Evolutionary conservation across 768 basidiomycete species (phyloP).

Genomic region (Termitomyces eurrhizus): DNA sequence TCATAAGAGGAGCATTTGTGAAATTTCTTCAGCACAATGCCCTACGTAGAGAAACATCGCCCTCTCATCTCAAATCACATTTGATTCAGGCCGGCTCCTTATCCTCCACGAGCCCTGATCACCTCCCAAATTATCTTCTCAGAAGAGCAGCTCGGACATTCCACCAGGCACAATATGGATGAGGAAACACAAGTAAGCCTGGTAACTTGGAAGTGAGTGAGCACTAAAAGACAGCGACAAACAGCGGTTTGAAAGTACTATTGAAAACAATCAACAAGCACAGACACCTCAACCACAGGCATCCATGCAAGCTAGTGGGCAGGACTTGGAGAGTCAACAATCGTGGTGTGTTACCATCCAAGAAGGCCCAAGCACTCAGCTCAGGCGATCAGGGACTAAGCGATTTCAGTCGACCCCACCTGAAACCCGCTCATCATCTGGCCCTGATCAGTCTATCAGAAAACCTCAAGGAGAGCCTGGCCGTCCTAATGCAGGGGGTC

Average conservation of each 20-base stretch:
- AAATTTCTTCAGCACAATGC: not conserved
- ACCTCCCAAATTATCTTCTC: not conserved
- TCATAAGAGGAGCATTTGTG: too few species aligned
- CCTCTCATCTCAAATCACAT: not conserved
- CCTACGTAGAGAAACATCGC: not conserved
- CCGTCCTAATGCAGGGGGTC: not conserved
- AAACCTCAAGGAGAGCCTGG: not conserved
- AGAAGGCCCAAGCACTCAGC: not conserved
- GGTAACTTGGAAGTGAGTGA: too few species aligned
- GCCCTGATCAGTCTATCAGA: not conserved
- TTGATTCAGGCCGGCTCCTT: not conserved
- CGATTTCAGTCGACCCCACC: not conserved
- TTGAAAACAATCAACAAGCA: too few species aligned
- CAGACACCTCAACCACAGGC: too few species aligned
- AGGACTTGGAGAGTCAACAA: too few species aligned
- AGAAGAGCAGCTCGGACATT: not conserved
- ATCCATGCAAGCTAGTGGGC: too few species aligned
- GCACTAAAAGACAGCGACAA: too few species aligned
- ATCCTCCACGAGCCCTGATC: not conserved
- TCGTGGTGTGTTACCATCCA: not conserved
- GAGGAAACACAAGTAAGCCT: not conserved
- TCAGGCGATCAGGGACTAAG: not conserved
- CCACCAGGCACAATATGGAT: not conserved
- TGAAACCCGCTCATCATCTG: not conserved
- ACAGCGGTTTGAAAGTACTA: too few species aligned